Percentiles rank a stretch among this genome's conserved stretches.
These are phyloP conservation scores for Colletotrichum euphorbiae DNA, from an alignment of 2,329 filamentous ascomycete species.

Conservation along the genomic window DNA sequence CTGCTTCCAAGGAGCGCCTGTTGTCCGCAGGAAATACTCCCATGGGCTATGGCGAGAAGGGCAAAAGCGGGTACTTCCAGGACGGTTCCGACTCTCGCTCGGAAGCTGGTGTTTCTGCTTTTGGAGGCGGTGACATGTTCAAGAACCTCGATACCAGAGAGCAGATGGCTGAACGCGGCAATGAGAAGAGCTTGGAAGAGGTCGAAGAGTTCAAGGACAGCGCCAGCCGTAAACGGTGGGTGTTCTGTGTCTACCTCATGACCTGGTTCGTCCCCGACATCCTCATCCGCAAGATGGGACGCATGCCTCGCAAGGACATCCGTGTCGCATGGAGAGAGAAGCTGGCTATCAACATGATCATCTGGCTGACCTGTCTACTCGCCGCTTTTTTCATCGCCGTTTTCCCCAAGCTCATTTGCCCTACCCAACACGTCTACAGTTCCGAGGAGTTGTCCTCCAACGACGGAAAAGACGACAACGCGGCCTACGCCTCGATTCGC, in stretches of 20 bases:
- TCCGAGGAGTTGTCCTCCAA: conserved; percentile 78
- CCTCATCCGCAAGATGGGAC: conserved; percentile 78
- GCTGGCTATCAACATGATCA: conserved; percentile 96
- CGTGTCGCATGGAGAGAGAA: conserved; percentile 97
- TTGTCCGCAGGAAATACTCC: conserved; percentile 64
- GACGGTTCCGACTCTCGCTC: conserved; percentile 86
- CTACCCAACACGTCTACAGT: conserved; percentile 89
- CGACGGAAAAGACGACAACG: conserved; percentile 75
- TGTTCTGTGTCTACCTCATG: conserved; percentile 83
- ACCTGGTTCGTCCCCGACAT: conserved; percentile 93
- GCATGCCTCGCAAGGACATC: conserved; percentile 93
- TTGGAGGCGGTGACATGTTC: conserved; percentile 97
- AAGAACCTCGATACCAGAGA: conserved; percentile 93
- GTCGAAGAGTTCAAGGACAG: conserved; percentile 87
- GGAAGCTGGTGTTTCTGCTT: conserved; percentile 90
- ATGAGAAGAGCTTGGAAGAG: conserved; percentile 89
- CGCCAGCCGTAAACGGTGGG: conserved; percentile 87
- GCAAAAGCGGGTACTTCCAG: conserved; percentile 82
- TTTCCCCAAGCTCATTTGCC: conserved; percentile 90
- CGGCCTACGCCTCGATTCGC: conserved; percentile 83
- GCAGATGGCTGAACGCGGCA: conserved; percentile 94
- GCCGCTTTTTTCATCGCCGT: conserved; percentile 90
- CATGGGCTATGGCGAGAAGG: conserved; percentile 79
- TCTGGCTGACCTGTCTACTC: conserved; percentile 85
- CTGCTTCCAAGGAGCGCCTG: conserved; percentile 71